Evolutionary conservation across 352 stramenopile genomes (phyloP).

Genomic region (Globisporangium ultimum): DNA sequence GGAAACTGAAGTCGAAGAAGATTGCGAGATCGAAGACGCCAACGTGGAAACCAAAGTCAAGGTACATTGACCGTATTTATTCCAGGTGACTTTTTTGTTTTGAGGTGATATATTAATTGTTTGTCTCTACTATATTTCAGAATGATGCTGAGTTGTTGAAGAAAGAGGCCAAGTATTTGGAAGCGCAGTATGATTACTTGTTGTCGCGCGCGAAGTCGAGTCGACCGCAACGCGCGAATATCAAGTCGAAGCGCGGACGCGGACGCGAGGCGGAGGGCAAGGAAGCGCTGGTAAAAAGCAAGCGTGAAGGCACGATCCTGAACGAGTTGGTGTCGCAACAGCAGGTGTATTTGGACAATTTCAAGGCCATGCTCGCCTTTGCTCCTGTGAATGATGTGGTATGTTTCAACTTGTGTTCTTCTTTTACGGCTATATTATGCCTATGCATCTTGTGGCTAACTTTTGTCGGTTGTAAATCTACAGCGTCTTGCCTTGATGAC

Average conservation of each 20-base stretch:
- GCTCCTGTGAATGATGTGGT: constrained; percentile 73
- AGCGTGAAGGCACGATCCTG: constrained; percentile 46
- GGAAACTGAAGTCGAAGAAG: constrained; percentile 23
- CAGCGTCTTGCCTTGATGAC: constrained; percentile 78
- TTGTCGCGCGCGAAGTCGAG: constrained; percentile 46
- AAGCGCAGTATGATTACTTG: constrained; percentile 64
- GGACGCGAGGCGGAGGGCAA: constrained; percentile 27
- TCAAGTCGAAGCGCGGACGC: constrained; percentile 47
- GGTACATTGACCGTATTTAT: constrained; percentile 17
- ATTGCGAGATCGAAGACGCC: constrained; percentile 17
- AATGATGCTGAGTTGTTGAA: constrained; percentile 54
- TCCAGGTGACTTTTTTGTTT: background rate
- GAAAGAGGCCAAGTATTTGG: constrained; percentile 71
- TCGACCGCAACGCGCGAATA: constrained; percentile 29
- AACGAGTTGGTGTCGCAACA: constrained; percentile 62
- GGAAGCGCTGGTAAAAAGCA: constrained; percentile 36
- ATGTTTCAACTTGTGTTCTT: constrained; percentile 8
- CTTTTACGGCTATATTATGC: no score
- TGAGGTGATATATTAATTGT: background rate
- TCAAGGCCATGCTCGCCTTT: constrained; percentile 74
- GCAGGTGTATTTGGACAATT: constrained; percentile 72
- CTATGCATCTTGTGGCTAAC: no score
- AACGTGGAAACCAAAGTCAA: constrained; percentile 17
- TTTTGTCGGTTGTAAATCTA: background rate
- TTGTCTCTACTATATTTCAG: constrained; percentile 14